Evolutionary conservation across 768 basidiomycete genomes (phyloP), one percentile per base, ranked within the genome.

Genomic region (Podaxis sp.): DNA sequence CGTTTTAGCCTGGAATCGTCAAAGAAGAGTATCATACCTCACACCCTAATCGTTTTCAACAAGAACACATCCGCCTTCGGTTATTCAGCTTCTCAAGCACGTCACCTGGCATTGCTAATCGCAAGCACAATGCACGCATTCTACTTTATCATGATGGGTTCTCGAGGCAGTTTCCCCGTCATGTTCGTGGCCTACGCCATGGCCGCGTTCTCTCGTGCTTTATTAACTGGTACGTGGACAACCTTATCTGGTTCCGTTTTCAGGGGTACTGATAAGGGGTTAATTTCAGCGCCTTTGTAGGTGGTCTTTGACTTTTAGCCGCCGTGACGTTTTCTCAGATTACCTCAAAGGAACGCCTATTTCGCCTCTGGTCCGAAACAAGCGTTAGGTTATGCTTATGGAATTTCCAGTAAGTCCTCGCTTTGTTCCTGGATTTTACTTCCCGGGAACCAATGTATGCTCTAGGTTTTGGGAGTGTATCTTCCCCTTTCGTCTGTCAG

Each of bases 401-500:
- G 77, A 4, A 66, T 74, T 37, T 82, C 80, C 77, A 79, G 83
- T 83, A 66, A 60, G 75, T 59, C n/a, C 28, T 25, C 32, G 36
- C 21, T 6, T 28, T 21, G 53, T 42, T 27, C 36, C 55, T 46
- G 18, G 18, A n/a, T 47, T n/a, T 50, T 23, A 48, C 14, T 1
- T 13, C 14, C 14, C 7, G 36, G 9, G 25, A 35, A 40, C 0
- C 66, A 28, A 58, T n/a, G 27, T 18, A 61, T 11, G 32, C 58
- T 9, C 27, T 51, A 85, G 84, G 83, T 59, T 67, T 83, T 38
- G 85, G 85, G 13, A 78, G 76, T 2, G 78, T 82, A 50, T 69
- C 73, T n/a, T 79, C 84, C 2, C 84, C 85, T 7, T 71, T 87
- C 5, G 75, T 85, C 28, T 84, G 83, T 65, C 84, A 85, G 65